phyloP scores from a whole-genome alignment of 306 rosid genomes.

The Malus sylvestris region DNA sequence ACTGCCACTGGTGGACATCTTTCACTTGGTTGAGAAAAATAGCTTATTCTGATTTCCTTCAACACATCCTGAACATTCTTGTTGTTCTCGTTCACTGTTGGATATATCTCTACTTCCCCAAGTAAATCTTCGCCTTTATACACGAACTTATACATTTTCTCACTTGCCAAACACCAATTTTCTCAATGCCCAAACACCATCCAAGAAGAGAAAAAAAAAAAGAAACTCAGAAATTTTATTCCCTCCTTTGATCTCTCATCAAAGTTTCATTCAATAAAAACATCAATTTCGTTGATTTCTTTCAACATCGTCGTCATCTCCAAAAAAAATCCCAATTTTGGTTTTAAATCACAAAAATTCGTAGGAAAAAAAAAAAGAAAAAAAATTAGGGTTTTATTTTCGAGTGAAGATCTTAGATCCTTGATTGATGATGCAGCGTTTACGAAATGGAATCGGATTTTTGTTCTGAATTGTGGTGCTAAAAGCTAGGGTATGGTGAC shows the following conservation, averaged over 20 bases:
- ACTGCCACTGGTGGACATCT: constrained; percentile 99
- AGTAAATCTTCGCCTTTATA: constrained; percentile 76
- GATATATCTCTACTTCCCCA: constrained; percentile 87
- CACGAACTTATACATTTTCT: constrained; percentile 69
- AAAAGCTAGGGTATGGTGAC: constrained; percentile 46
- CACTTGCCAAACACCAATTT: constrained; percentile 31
- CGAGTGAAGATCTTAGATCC: constrained; percentile 54
- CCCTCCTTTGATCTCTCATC: constrained; percentile 28
- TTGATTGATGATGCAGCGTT: constrained; percentile 38
- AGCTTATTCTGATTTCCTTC: constrained; percentile 90
- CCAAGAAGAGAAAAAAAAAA: neutral
- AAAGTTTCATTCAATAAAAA: constrained; percentile 22
- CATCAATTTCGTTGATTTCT: constrained; percentile 26
- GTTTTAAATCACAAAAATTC: constrained; percentile 32
- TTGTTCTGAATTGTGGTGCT: constrained; percentile 15
- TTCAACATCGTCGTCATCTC: constrained; percentile 35
- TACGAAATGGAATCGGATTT: constrained; percentile 1
- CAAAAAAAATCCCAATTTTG: constrained; percentile 60
- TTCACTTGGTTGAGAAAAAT: constrained; percentile 91
- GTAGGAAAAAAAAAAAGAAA: neutral
- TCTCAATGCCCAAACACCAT: constrained; percentile 20
- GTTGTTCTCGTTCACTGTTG: constrained; percentile 49
- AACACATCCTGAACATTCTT: constrained; percentile 37
- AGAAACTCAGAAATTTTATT: neutral
- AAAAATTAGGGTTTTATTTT: constrained; percentile 29